Conservation (phyloP, 371 early-diverging fungal species). For the Phascolomyces articulosus region DNA sequence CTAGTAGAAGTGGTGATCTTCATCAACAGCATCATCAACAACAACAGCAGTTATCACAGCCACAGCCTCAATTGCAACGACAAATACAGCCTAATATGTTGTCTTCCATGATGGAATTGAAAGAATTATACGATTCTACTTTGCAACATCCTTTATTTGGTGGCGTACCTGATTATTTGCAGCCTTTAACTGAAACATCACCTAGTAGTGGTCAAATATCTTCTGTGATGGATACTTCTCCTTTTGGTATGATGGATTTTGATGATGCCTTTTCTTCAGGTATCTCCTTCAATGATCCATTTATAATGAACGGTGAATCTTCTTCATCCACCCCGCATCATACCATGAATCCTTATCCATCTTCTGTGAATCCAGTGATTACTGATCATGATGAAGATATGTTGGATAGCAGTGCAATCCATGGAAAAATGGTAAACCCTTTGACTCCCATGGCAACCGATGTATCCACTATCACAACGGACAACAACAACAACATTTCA, state of each 20-base stretch:
- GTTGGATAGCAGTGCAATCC: background rate
- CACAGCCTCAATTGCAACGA: constrained; percentile 2
- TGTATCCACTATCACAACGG: background rate
- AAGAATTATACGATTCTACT: background rate
- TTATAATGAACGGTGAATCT: constrained; percentile 3
- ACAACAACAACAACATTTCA: background rate
- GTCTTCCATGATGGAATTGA: background rate
- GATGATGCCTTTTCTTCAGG: constrained; percentile 12
- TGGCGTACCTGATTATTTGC: background rate
- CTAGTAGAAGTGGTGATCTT: background rate
- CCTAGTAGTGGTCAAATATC: background rate
- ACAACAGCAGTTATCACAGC: background rate
- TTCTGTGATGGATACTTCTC: background rate
- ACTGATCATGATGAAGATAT: constrained; percentile 6
- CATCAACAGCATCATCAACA: constrained; percentile 25
- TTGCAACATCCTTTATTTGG: constrained; percentile 7
- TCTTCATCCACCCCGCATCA: background rate
- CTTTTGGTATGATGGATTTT: constrained; percentile 15
- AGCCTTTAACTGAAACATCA: background rate
- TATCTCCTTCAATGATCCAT: constrained; percentile 6
- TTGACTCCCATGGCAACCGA: background rate
- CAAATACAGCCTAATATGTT: constrained; percentile 2
- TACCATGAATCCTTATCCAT: background rate
- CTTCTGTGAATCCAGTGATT: background rate
- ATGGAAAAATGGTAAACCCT: background rate